Percentiles rank a stretch among this genome's conserved stretches.
These are phyloP conservation scores for Solanum hybrid DNA, from an alignment of 305 asterid species.

Conservation along the genomic window DNA sequence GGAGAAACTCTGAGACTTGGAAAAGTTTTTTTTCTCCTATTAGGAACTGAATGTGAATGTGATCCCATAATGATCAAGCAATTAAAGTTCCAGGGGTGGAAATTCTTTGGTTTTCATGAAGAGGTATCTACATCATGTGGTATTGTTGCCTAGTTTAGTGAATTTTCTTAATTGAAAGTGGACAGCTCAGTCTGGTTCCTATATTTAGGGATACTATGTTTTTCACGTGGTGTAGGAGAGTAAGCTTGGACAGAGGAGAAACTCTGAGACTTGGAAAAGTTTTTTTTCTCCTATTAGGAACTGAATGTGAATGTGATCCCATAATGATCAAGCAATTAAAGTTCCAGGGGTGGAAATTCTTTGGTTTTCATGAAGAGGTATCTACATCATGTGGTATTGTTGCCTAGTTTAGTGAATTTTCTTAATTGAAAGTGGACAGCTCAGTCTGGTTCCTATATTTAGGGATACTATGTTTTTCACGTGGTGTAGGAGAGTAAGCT, in stretches of 20 bases:
- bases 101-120: not conserved
- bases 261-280: not conserved
- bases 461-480: not conserved
- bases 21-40: not conserved
- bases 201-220: not conserved
- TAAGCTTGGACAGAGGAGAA: not conserved
- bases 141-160: not conserved
- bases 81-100: not conserved
- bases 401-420: not conserved
- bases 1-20: not conserved
- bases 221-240: not conserved
- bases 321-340: not conserved
- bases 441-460: not conserved
- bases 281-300: not conserved
- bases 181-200: not conserved
- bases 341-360: not conserved
- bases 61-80: not conserved
- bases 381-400: not conserved
- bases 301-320: not conserved
- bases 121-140: not conserved
- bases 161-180: not conserved
- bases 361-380: not conserved
- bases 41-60: not conserved
- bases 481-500: not conserved
- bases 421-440: not conserved